Evolutionary conservation across 345 rosid species (phyloP).

Genomic region (Eucalyptus sideroxylon): DNA sequence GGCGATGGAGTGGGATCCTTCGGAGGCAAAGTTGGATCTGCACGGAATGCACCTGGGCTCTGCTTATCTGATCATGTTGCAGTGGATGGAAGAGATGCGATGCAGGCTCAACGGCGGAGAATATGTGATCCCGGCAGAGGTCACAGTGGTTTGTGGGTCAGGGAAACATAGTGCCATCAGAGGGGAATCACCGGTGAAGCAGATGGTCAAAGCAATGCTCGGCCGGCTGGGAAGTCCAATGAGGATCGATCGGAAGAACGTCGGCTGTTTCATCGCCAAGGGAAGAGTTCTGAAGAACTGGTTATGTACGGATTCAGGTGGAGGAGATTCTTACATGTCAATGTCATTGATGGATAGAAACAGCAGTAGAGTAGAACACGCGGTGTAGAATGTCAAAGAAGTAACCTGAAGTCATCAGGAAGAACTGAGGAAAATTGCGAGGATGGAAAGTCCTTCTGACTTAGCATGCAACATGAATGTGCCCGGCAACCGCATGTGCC

Average conservation of each 20-base stretch:
- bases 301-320: slow-evolving; percentile 3
- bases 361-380: neutral
- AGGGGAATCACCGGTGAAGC: slow-evolving; percentile 74
- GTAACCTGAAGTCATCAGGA: neutral
- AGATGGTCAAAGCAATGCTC: slow-evolving; percentile 43
- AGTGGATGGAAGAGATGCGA: slow-evolving; percentile 62
- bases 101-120: slow-evolving; percentile 18
- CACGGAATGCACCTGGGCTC: slow-evolving; percentile 78
- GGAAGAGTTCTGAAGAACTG: slow-evolving; percentile 50
- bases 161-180: slow-evolving; percentile 62
- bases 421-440: neutral
- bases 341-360: neutral
- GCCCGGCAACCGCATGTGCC: neutral
- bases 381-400: neutral
- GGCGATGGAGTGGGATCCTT: slow-evolving; percentile 34
- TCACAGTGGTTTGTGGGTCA: slow-evolving; percentile 55
- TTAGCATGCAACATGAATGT: neutral
- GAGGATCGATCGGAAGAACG: slow-evolving; percentile 63
- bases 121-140: slow-evolving; percentile 36
- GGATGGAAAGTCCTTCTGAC: neutral
- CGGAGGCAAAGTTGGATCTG: slow-evolving; percentile 64
- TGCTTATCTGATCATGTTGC: slow-evolving; percentile 57
- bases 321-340: neutral
- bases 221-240: slow-evolving; percentile 36
- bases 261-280: slow-evolving; percentile 63